These are phyloP conservation scores for Leccinum truebloodii DNA, from an alignment of 768 basidiomycete species.

Conservation along the genomic window DNA sequence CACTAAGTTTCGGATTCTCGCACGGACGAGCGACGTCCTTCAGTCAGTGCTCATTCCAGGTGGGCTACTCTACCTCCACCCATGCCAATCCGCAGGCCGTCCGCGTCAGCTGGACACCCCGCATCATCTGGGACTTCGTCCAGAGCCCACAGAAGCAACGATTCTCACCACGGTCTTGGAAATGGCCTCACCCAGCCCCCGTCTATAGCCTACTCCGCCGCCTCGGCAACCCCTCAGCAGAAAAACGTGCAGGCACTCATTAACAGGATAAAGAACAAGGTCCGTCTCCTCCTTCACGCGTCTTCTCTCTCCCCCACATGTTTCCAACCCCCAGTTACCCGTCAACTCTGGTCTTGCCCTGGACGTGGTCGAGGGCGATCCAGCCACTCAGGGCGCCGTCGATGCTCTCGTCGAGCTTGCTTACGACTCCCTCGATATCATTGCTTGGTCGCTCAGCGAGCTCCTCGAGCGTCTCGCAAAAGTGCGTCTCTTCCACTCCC, in stretches of 20 bases:
- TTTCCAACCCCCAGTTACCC: slow-evolving; percentile 59
- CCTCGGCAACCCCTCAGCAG: slow-evolving; percentile 64
- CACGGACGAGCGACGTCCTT: slow-evolving; percentile 20
- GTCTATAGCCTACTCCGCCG: slow-evolving; percentile 39
- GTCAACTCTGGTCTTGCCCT: slow-evolving; percentile 78
- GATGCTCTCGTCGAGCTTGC: slow-evolving; percentile 81
- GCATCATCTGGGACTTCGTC: slow-evolving; percentile 37
- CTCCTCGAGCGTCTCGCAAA: slow-evolving; percentile 76
- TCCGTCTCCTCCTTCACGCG: slow-evolving; percentile 30
- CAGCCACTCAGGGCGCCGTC: slow-evolving; percentile 72
- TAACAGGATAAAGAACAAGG: slow-evolving; percentile 80
- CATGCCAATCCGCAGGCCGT: slow-evolving; percentile 61
- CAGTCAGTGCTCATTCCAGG: slow-evolving; percentile 11
- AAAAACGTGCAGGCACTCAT: slow-evolving; percentile 82
- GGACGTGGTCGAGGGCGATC: slow-evolving; percentile 73
- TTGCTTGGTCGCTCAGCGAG: slow-evolving; percentile 75
- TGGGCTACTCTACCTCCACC: slow-evolving; percentile 24
- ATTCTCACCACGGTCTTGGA: slow-evolving; percentile 51
- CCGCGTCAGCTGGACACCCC: slow-evolving; percentile 52
- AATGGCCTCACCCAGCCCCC: slow-evolving; percentile 36
- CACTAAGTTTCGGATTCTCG: slow-evolving; percentile 17
- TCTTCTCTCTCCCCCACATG: not conserved
- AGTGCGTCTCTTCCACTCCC: slow-evolving; percentile 42
- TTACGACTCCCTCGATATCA: slow-evolving; percentile 73
- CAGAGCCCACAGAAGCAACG: slow-evolving; percentile 62